Base-by-base conservation (phyloP, 129 eudicot genomes). In the Lactuca sativa region DNA sequence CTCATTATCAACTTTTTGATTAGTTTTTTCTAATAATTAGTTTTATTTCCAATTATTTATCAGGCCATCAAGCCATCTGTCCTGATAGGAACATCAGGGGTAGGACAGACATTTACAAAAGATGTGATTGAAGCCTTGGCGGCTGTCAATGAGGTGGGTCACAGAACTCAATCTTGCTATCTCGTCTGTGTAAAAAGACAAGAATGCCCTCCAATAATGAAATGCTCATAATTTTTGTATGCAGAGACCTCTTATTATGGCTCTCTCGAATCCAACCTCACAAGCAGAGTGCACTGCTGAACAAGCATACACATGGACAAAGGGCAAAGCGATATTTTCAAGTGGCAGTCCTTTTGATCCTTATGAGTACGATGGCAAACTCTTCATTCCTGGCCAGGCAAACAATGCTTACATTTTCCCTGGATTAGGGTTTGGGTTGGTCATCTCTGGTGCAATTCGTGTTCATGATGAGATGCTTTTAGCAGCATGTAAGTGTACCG, bases 281-380 rank as follows among this genome's bases (percentile, higher is more conserved):
- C 98, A 92, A 89, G 81, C 98, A 4, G 98, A 92, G 77, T 92
- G 96, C 85, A 92, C 96, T 55, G 96, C 98, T 38, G 96, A 92
- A 70, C 95, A 92, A 84, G 98, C 98, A 53, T 92, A 92, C 84
- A 85, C 85, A 18, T 92, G 98, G 98, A 84, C 82, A 60, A 74
- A 92, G 96, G 96, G 98, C 10, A 96, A 96, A 40, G 98, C 82
- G 43, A 85, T 86, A 52, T 92, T 88, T 79, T 80, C 98, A 13
- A 92, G 98, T 74, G 96, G 98, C 66, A 92, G 97, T 84, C 97
- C 97, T 60, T 92, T 92, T 44, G 85, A 84, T 73, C 91, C 95
- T 49, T 87, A 86, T 30, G 89, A 88, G 62, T 92, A 82, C 82
- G 74, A 86, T 25, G 95, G 91, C 77, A 81, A 86, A 76, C 55